Conservation (phyloP, 129 eudicot genomes). For the Smallanthus sonchifolius region DNA sequence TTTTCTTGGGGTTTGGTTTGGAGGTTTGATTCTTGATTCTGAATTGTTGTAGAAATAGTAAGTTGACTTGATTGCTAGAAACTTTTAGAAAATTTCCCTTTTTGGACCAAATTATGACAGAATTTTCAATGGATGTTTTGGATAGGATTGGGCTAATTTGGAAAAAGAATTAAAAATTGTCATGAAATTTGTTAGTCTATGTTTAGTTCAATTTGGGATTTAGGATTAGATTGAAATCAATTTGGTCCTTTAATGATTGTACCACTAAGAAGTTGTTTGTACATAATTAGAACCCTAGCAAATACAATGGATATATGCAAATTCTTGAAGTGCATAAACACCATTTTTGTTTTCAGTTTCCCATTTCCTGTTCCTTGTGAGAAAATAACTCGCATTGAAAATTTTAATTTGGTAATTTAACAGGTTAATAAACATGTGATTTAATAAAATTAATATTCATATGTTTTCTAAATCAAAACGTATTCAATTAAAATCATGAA, state of each 20-base stretch:
- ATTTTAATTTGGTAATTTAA: background rate
- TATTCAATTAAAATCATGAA: background rate
- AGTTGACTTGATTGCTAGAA: conserved; percentile 17
- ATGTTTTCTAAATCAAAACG: too few species aligned
- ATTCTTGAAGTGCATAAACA: background rate
- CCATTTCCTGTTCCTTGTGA: too few species aligned
- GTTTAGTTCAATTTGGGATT: conserved; percentile 20
- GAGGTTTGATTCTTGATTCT: conserved; percentile 23
- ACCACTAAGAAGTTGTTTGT: background rate
- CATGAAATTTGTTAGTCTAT: conserved; percentile 3
- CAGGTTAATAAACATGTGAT: background rate
- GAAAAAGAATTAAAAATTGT: background rate
- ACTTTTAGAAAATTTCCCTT: background rate
- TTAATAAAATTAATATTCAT: background rate
- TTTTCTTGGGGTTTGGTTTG: background rate
- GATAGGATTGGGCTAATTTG: conserved; percentile 10
- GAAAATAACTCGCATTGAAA: too few species aligned
- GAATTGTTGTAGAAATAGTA: background rate
- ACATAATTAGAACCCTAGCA: background rate
- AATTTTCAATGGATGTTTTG: background rate
- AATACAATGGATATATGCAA: background rate
- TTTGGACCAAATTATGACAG: background rate
- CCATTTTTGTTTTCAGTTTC: too few species aligned
- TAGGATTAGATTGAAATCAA: background rate
- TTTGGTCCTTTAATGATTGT: conserved; percentile 7